phyloP scores from a whole-genome alignment of 140 eudicot species.

The Erigeron philadelphicus region DNA sequence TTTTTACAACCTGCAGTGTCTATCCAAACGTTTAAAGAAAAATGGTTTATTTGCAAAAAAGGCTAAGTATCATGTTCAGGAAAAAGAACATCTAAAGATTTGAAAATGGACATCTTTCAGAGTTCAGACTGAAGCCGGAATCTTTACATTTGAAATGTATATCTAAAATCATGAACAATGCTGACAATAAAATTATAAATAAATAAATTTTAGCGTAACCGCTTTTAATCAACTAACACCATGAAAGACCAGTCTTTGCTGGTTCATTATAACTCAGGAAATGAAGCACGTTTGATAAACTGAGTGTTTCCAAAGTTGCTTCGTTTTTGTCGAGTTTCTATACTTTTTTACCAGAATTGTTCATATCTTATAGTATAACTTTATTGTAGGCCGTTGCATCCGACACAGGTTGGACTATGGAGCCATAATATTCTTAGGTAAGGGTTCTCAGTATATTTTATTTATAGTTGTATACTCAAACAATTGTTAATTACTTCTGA shows the following conservation, averaged over 20 bases:
- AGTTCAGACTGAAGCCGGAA: too few relatives aligned
- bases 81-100: too few relatives aligned
- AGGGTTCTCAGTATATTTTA: not conserved
- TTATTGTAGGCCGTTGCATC: conserved; percentile 75
- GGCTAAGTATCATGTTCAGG: not conserved
- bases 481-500: not conserved
- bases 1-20: not conserved
- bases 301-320: not conserved
- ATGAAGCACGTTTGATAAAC: too few relatives aligned
- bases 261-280: too few relatives aligned
- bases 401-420: conserved; percentile 91
- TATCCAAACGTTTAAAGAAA: not conserved
- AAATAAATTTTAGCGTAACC: not conserved
- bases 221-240: not conserved
- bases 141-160: too few relatives aligned
- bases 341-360: not conserved
- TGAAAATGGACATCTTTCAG: too few relatives aligned
- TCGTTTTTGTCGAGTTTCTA: not conserved
- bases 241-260: not conserved
- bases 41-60: not conserved
- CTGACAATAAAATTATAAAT: too few relatives aligned
- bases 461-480: not conserved
- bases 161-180: too few relatives aligned
- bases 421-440: conserved; percentile 89
- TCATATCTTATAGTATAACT: conserved; percentile 20